Conservation (phyloP, 768 basidiomycete genomes). For the Daedaleopsis sinensis region DNA sequence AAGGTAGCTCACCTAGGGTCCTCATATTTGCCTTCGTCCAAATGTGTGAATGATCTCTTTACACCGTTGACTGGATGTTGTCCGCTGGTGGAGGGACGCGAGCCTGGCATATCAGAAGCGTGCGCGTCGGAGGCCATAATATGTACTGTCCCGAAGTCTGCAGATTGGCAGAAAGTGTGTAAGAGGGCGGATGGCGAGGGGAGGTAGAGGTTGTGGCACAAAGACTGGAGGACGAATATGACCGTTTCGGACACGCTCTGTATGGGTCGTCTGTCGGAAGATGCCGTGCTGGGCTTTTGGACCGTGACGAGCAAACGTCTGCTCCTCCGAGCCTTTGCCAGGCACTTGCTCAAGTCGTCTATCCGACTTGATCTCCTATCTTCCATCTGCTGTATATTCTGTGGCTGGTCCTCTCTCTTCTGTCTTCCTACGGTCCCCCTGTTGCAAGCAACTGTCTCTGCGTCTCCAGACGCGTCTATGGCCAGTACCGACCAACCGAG, state of each 20-base stretch:
- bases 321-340: background rate
- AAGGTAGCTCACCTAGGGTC: slow-evolving; percentile 27
- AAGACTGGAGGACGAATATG: background rate
- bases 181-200: background rate
- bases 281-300: too few species aligned
- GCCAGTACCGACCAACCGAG: slow-evolving; percentile 61
- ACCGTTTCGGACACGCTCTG: background rate
- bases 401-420: background rate
- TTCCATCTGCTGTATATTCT: background rate
- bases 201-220: too few species aligned
- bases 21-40: slow-evolving; percentile 29
- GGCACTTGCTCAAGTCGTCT: background rate
- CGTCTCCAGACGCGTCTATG: slow-evolving; percentile 84
- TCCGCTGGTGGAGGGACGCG: slow-evolving; percentile 26
- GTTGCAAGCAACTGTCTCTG: slow-evolving; percentile 28
- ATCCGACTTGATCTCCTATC: background rate
- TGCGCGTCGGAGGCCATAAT: slow-evolving; percentile 15
- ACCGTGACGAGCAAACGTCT: background rate
- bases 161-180: background rate
- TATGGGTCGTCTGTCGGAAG: too few species aligned
- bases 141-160: background rate
- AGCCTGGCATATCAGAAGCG: slow-evolving; percentile 18
- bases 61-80: slow-evolving; percentile 22
- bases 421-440: background rate
- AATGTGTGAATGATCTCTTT: slow-evolving; percentile 15